A percentile compares a stretch with the other conserved stretches of the same genome.
These are phyloP conservation scores for Amanita molliuscula DNA, from an alignment of 768 basidiomycete genomes.

Conservation along the genomic window DNA sequence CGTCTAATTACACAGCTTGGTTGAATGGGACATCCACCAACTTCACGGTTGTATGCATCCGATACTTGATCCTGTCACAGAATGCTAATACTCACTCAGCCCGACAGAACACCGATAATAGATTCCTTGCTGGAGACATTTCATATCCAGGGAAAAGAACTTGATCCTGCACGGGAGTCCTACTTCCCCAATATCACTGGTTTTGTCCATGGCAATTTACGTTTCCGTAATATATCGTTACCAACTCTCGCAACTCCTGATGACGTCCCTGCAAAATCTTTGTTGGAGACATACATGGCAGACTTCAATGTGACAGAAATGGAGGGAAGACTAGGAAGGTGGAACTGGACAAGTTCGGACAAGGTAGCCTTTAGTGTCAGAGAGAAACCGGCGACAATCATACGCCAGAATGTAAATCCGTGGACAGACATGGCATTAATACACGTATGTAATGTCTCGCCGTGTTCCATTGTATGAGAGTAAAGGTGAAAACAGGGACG, in stretches of 20 bases:
- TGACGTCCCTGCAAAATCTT: not conserved
- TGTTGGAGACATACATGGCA: slow-evolving; percentile 32
- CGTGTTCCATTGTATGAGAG: slow-evolving; percentile 1
- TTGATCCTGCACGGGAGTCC: slow-evolving; percentile 38
- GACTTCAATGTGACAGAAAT: slow-evolving; percentile 42
- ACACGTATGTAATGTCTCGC: slow-evolving; percentile 40
- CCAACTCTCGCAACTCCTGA: slow-evolving; percentile 20
- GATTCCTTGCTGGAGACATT: slow-evolving; percentile 39
- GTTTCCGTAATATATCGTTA: slow-evolving; percentile 55
- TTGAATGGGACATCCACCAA: slow-evolving; percentile 56
- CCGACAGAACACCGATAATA: slow-evolving; percentile 31
- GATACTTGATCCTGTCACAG: not conserved
- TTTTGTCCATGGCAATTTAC: slow-evolving; percentile 56
- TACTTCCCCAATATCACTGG: slow-evolving; percentile 76
- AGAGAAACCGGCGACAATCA: slow-evolving; percentile 39
- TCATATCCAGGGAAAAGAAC: slow-evolving; percentile 28
- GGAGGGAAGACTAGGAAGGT: slow-evolving; percentile 36
- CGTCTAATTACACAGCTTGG: slow-evolving; percentile 72
- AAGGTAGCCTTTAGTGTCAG: slow-evolving; percentile 58
- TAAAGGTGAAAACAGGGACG: slow-evolving; percentile 40
- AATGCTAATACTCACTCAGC: slow-evolving; percentile 24
- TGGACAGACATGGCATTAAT: slow-evolving; percentile 41
- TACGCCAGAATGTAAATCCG: slow-evolving; percentile 23
- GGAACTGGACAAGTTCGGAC: slow-evolving; percentile 62
- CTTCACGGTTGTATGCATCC: slow-evolving; percentile 47